Percentiles rank a stretch among this genome's conserved stretches.
Evolutionary conservation across 208 protist species (phyloP).

Genomic region (Jaenimonas drosophilae): DNA sequence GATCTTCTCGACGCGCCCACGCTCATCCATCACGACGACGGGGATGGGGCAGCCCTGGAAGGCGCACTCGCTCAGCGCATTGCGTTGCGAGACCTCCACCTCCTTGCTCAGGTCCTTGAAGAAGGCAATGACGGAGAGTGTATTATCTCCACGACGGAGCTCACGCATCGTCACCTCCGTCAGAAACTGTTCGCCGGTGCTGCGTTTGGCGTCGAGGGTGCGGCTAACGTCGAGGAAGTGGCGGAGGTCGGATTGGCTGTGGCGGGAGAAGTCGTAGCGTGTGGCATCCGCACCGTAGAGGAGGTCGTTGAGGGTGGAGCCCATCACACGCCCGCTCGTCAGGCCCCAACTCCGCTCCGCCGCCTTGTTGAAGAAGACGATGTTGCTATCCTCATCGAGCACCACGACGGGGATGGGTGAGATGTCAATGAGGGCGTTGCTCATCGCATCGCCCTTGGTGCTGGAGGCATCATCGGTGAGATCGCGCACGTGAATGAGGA

Average conservation of each 20-base stretch:
- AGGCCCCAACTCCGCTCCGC: constrained; percentile 21
- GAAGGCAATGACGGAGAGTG: constrained; percentile 7
- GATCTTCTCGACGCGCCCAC: constrained; percentile 4
- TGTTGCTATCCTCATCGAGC: constrained; percentile 15
- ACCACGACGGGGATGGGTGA: constrained; percentile 8
- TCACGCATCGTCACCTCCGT: neutral
- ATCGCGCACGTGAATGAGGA: constrained; percentile 24
- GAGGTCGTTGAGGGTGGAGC: constrained; percentile 3
- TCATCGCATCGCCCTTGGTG: constrained; percentile 9
- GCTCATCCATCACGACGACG: constrained; percentile 10
- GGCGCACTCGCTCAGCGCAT: constrained; percentile 1
- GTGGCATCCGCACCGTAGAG: neutral
- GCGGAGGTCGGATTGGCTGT: neutral
- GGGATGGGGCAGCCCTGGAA: constrained; percentile 5
- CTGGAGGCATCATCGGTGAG: constrained; percentile 7
- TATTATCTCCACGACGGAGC: neutral
- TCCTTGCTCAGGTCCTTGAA: constrained; percentile 8
- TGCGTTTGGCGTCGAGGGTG: neutral
- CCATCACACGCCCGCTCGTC: constrained; percentile 9
- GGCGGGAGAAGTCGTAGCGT: neutral
- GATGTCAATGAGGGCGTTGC: constrained; percentile 6
- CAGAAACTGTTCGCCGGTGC: neutral
- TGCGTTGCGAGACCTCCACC: constrained; percentile 1
- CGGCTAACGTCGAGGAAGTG: neutral
- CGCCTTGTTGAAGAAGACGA: constrained; percentile 23